Percentiles rank a stretch among this genome's conserved stretches.
phyloP scores from a whole-genome alignment of 352 stramenopile species.

The Pythium plurisporium region DNA sequence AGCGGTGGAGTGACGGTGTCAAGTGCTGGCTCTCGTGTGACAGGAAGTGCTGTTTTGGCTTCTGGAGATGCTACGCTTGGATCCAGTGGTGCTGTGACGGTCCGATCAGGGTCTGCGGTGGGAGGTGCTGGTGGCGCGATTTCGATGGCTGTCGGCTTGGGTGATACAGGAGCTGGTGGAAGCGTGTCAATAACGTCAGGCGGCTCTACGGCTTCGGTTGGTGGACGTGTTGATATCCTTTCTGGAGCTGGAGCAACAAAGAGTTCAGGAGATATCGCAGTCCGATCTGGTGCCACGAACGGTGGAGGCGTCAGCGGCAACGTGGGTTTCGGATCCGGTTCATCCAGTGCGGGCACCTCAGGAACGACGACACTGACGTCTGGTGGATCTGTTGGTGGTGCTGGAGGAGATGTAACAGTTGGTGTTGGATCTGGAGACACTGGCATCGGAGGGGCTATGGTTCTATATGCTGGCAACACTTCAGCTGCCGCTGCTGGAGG shows the following conservation, averaged over 20 bases:
- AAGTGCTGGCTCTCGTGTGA: constrained; percentile 7
- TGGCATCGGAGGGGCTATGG: constrained; percentile 20
- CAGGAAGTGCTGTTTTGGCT: constrained; percentile 5
- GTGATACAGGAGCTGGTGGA: constrained; percentile 28
- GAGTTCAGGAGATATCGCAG: constrained; percentile 39
- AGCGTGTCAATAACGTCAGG: constrained; percentile 35
- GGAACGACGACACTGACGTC: constrained; percentile 41
- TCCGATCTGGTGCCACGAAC: constrained; percentile 29
- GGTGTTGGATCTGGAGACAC: constrained; percentile 38
- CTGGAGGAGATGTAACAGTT: constrained; percentile 41
- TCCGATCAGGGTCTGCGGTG: constrained; percentile 14
- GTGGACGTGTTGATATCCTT: constrained; percentile 32
- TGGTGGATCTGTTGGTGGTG: constrained; percentile 37
- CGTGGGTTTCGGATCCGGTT: constrained; percentile 33
- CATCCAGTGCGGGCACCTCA: constrained; percentile 38
- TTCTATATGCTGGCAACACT: constrained; percentile 13
- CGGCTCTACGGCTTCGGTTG: constrained; percentile 28
- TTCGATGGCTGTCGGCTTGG: constrained; percentile 14
- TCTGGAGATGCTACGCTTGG: constrained; percentile 14
- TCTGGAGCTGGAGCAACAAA: constrained; percentile 34
- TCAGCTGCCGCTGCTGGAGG: constrained; percentile 15
- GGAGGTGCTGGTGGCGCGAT: constrained; percentile 17
- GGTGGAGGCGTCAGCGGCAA: constrained; percentile 49
- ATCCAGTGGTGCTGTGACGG: constrained; percentile 12
- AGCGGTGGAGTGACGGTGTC: constrained; percentile 13